Percentiles rank a stretch among this genome's conserved stretches.
These are phyloP conservation scores for Trichosanthes cucumerina DNA, from an alignment of 306 rosid genomes.

Conservation along the genomic window DNA sequence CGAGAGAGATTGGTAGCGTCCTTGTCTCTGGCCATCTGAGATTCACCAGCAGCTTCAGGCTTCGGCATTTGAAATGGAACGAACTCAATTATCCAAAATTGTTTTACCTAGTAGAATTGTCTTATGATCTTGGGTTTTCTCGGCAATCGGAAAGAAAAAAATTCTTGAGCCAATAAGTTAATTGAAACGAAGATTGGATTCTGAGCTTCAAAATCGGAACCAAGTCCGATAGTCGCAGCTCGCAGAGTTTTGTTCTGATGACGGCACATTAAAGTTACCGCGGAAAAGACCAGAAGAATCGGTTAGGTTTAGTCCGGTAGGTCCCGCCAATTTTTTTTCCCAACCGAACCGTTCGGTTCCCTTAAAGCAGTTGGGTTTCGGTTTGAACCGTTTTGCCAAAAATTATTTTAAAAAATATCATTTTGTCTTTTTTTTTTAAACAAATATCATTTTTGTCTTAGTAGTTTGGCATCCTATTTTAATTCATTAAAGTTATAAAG, in stretches of 20 bases:
- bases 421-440: no score
- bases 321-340: neutral
- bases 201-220: neutral
- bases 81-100: neutral
- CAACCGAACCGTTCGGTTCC: neutral
- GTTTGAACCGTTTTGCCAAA: neutral
- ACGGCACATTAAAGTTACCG: neutral
- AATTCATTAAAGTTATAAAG: no score
- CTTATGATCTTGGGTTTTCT: neutral
- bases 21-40: constrained; percentile 15
- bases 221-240: neutral
- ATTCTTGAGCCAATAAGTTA: neutral
- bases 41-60: constrained; percentile 4
- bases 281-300: neutral
- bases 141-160: neutral
- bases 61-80: constrained; percentile 24
- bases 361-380: neutral
- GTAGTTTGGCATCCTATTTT: no score
- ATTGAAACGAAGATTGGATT: neutral
- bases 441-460: no score
- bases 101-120: neutral
- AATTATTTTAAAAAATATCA: no score
- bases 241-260: neutral
- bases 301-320: neutral
- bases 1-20: constrained; percentile 54